phyloP scores from a whole-genome alignment of 352 stramenopile genomes.

The Phytophthora palmivora region DNA sequence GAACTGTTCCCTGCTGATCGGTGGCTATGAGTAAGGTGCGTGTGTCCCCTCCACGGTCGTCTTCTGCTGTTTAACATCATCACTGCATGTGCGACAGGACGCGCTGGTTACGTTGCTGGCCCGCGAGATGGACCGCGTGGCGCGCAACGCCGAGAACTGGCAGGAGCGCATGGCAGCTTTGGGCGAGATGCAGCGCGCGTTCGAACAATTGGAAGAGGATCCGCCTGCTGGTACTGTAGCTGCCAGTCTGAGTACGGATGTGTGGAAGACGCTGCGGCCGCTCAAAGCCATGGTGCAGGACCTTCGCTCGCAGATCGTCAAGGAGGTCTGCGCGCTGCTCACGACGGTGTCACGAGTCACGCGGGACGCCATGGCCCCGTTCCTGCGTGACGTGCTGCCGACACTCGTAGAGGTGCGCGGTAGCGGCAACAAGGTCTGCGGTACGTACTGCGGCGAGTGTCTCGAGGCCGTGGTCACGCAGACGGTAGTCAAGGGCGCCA shows the following conservation, averaged over 20 bases:
- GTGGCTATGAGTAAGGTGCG: conserved; percentile 12
- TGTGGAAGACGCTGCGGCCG: conserved; percentile 80
- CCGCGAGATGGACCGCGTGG: conserved; percentile 81
- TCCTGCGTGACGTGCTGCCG: conserved; percentile 76
- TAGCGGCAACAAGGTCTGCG: conserved; percentile 86
- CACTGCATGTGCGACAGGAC: conserved; percentile 22
- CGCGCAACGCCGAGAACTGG: conserved; percentile 84
- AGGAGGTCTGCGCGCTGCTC: conserved; percentile 77
- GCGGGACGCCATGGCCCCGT: conserved; percentile 80
- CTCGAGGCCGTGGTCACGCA: conserved; percentile 68
- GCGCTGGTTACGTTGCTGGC: conserved; percentile 46
- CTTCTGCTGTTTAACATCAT: neutral
- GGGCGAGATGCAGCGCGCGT: conserved; percentile 68
- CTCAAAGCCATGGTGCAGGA: conserved; percentile 81
- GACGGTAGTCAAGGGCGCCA: conserved; percentile 79
- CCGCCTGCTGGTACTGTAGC: conserved; percentile 31
- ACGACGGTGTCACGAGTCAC: conserved; percentile 68
- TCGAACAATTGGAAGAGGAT: conserved; percentile 63
- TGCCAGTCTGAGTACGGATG: conserved; percentile 53
- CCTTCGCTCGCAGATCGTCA: conserved; percentile 87
- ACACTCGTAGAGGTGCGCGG: conserved; percentile 81
- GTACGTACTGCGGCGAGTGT: conserved; percentile 81
- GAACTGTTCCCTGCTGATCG: neutral
- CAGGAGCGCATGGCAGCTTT: conserved; percentile 76
- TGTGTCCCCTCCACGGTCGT: neutral